phyloP scores from a whole-genome alignment of 352 stramenopile genomes.

The Phytopythium delawarense region DNA sequence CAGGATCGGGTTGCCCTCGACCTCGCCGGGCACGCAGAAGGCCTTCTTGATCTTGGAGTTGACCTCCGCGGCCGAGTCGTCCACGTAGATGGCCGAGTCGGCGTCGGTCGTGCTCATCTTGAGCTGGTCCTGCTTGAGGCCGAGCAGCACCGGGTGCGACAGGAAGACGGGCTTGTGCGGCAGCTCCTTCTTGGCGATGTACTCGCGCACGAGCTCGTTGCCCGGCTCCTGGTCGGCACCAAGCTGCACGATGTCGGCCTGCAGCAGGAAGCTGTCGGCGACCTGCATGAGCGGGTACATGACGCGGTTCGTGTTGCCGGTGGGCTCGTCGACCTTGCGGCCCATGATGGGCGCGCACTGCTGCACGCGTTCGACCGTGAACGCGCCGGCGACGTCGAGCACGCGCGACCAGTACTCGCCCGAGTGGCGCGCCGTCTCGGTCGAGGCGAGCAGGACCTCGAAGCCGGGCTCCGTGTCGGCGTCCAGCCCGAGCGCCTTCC shows the following conservation, averaged over 20 bases:
- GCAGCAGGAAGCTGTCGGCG: conserved; percentile 98
- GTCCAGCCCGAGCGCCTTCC: conserved; percentile 98
- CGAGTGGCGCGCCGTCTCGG: conserved; percentile 89
- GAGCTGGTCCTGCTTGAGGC: conserved; percentile 97
- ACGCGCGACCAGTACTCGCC: conserved; percentile 92
- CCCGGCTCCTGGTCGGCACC: conserved; percentile 96
- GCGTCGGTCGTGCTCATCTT: conserved; percentile 99
- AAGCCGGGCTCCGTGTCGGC: conserved; percentile 87
- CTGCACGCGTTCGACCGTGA: conserved; percentile 92
- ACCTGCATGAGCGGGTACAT: conserved; percentile 98
- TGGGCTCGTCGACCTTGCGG: conserved; percentile 68
- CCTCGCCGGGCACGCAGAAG: conserved; percentile 92
- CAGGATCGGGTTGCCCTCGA: conserved; percentile 92
- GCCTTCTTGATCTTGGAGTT: conserved; percentile 99
- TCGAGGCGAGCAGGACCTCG: conserved; percentile 97
- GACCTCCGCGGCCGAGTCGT: conserved; percentile 93
- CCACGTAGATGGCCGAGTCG: conserved; percentile 98
- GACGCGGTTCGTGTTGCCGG: conserved; percentile 92
- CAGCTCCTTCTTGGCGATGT: conserved; percentile 90
- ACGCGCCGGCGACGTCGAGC: conserved; percentile 87
- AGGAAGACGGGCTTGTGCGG: conserved; percentile 90
- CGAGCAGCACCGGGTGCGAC: conserved; percentile 96
- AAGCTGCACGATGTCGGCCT: conserved; percentile 99
- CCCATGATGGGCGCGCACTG: conserved; percentile 99
- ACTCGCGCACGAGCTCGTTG: conserved; percentile 96